phyloP scores from a whole-genome alignment of 208 protist genomes.

The Wallacemonas rigidus region DNA sequence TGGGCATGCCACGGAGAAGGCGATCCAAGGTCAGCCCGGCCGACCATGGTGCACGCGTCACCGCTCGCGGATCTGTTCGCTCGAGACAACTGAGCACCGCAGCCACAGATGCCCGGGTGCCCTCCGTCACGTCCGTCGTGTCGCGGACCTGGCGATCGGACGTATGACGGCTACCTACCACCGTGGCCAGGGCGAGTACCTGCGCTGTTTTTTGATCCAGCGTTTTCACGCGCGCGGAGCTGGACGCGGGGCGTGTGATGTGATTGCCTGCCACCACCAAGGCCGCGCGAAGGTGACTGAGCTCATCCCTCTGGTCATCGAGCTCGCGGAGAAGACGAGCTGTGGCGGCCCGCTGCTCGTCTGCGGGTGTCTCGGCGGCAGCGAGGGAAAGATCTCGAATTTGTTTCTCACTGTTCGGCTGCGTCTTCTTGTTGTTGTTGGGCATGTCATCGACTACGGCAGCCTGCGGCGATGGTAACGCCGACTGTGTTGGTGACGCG shows the following conservation, averaged over 20 bases:
- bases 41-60: neutral
- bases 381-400: no score
- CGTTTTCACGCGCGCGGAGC: neutral
- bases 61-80: neutral
- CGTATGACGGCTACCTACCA: neutral
- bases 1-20: slow-evolving; percentile 1
- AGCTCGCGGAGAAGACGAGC: neutral
- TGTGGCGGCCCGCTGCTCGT: neutral
- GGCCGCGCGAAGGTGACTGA: slow-evolving; percentile 2
- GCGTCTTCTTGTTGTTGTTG: neutral
- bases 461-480: neutral
- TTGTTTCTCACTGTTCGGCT: neutral
- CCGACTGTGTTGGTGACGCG: neutral
- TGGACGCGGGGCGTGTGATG: neutral
- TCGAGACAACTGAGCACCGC: neutral
- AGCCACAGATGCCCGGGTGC: neutral
- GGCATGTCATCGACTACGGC: neutral
- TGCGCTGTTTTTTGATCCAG: neutral
- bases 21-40: neutral
- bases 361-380: no score
- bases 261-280: neutral
- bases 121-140: neutral
- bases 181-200: neutral
- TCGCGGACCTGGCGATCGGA: neutral
- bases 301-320: neutral